Evolutionary conservation across 2,329 filamentous ascomycete species (phyloP).

Genomic region (Colletotrichum camelliae): DNA sequence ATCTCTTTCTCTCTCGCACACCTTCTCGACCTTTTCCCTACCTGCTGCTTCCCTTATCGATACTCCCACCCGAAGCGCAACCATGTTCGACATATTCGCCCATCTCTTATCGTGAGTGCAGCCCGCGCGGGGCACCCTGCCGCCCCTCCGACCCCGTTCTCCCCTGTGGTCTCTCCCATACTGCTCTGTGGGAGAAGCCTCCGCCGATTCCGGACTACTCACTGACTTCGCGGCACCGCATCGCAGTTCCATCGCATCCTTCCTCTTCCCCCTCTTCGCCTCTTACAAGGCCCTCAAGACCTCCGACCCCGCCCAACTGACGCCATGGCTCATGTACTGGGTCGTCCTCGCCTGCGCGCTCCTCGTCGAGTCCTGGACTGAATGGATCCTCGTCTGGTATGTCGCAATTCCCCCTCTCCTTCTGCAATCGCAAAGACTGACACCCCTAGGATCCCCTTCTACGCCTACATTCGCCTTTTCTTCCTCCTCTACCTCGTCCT

Average conservation of each 20-base stretch:
- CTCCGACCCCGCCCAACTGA: constrained; percentile 84
- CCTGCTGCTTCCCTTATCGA: not conserved
- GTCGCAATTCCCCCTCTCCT: constrained; percentile 22
- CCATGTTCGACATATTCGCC: constrained; percentile 80
- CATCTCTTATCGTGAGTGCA: constrained; percentile 76
- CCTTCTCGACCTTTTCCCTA: not conserved
- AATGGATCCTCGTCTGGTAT: constrained; percentile 84
- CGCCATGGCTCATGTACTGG: constrained; percentile 99
- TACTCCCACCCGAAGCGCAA: constrained; percentile 20
- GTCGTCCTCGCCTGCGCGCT: constrained; percentile 85
- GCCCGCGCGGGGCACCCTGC: not conserved
- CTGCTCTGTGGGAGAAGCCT: not conserved
- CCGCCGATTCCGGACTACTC: not conserved
- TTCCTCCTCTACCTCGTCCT: constrained; percentile 94
- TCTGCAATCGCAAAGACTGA: not conserved
- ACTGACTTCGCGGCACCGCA: not conserved
- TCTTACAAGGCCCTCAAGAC: constrained; percentile 98
- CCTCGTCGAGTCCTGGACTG: constrained; percentile 84
- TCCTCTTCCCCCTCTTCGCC: constrained; percentile 94
- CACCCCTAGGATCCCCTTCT: constrained; percentile 79
- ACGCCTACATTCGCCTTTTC: constrained; percentile 85
- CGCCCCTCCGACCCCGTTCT: not conserved
- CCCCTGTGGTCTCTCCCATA: not conserved
- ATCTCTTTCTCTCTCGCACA: not conserved
- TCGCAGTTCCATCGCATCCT: constrained; percentile 79